These are phyloP conservation scores for Desmodesmus armatus DNA, from an alignment of 139 green algal species.

Conservation along the genomic window DNA sequence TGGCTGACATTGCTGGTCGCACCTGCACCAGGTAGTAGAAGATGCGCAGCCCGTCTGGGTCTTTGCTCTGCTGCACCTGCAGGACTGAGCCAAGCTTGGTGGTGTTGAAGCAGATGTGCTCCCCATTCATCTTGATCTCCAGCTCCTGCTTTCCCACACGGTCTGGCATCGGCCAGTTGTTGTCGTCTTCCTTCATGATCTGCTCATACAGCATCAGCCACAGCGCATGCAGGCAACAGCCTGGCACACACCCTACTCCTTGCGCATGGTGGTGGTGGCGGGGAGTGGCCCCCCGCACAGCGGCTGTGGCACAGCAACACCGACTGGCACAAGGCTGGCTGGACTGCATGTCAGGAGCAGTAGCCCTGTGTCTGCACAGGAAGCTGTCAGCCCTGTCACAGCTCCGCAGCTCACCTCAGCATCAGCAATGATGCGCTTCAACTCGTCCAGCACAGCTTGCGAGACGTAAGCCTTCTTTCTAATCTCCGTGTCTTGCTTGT, in stretches of 20 bases:
- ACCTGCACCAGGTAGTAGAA: slow-evolving; percentile 99
- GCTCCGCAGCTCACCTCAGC: slow-evolving; percentile 77
- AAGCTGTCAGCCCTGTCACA: too few relatives aligned
- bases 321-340: background rate
- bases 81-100: slow-evolving; percentile 96
- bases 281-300: too few relatives aligned
- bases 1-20: too few relatives aligned
- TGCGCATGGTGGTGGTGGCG: too few relatives aligned
- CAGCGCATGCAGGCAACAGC: slow-evolving; percentile 7
- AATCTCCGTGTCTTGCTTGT: slow-evolving; percentile 98
- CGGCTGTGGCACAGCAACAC: background rate
- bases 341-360: background rate
- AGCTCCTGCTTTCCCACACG: slow-evolving; percentile 94
- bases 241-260: too few relatives aligned
- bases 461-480: slow-evolving; percentile 91
- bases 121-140: slow-evolving; percentile 91
- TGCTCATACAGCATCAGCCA: slow-evolving; percentile 48
- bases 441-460: slow-evolving; percentile 85
- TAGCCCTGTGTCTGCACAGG: too few relatives aligned
- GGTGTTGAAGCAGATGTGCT: slow-evolving; percentile 98
- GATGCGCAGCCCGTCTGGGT: slow-evolving; percentile 94
- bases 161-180: slow-evolving; percentile 94
- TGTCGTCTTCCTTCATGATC: slow-evolving; percentile 98
- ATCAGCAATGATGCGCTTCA: slow-evolving; percentile 92
- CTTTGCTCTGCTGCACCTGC: slow-evolving; percentile 95